These are phyloP conservation scores for Aspergillus chevalieri DNA, from an alignment of 2,329 filamentous ascomycete genomes.

Conservation along the genomic window DNA sequence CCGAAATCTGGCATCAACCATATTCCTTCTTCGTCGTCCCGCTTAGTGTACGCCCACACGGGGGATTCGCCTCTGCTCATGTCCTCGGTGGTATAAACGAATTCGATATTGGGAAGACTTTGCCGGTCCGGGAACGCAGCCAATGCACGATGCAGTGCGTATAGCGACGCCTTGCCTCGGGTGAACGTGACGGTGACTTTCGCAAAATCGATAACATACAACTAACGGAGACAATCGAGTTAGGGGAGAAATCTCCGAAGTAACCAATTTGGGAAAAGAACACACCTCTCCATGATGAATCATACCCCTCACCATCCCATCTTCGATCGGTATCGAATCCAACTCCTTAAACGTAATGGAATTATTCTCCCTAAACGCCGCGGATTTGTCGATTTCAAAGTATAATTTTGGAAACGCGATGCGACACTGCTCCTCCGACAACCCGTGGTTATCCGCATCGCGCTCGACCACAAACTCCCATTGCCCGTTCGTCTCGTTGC, in stretches of 20 bases:
- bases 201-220: conserved; percentile 33
- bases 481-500: conserved; percentile 1
- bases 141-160: conserved; percentile 45
- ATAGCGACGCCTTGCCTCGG: conserved; percentile 39
- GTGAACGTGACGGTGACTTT: conserved; percentile 29
- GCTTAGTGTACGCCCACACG: conserved; percentile 42
- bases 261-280: background rate
- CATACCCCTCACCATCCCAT: conserved; percentile 34
- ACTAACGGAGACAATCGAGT: conserved; percentile 14
- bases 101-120: conserved; percentile 45
- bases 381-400: conserved; percentile 30
- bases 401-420: conserved; percentile 38
- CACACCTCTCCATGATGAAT: conserved; percentile 32
- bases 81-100: conserved; percentile 45
- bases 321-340: conserved; percentile 24
- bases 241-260: background rate
- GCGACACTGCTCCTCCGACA: conserved; percentile 32
- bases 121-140: conserved; percentile 32
- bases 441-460: conserved; percentile 32
- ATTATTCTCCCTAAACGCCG: conserved; percentile 12
- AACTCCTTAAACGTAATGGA: conserved; percentile 30
- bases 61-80: conserved; percentile 27
- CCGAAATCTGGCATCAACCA: conserved; percentile 53
- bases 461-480: conserved; percentile 31
- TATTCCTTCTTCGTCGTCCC: conserved; percentile 30